A percentile compares a stretch with the other conserved stretches of the same genome.
These are phyloP conservation scores for Arachis hypogaea DNA, from an alignment of 306 rosid species.

Conservation along the genomic window DNA sequence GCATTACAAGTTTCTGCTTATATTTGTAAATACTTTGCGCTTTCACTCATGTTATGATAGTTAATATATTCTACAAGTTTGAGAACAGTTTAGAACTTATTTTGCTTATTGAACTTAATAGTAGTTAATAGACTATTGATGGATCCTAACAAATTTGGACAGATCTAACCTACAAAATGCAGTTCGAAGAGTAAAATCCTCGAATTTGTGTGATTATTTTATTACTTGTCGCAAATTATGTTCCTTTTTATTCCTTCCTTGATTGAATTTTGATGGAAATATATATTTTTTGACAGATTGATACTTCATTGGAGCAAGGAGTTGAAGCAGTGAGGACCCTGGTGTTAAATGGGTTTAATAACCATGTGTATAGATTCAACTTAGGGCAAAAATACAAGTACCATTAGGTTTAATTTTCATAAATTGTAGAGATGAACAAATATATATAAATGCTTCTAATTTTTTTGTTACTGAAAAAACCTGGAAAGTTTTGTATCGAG, in stretches of 20 bases:
- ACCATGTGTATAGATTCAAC: constrained; percentile 69
- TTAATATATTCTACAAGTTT: not conserved
- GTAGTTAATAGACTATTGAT: not conserved
- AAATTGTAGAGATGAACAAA: not conserved
- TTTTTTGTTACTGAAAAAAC: no score
- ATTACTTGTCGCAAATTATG: not conserved
- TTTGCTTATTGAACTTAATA: not conserved
- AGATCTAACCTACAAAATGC: constrained; percentile 6
- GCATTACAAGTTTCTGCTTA: not conserved
- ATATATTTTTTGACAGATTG: constrained; percentile 54
- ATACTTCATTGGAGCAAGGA: constrained; percentile 75
- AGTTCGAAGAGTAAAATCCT: constrained; percentile 18
- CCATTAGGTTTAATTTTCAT: constrained; percentile 62
- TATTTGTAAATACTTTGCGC: constrained; percentile 6
- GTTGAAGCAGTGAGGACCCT: constrained; percentile 72
- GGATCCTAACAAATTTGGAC: constrained; percentile 9
- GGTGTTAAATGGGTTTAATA: constrained; percentile 64
- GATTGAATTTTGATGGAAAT: constrained; percentile 6
- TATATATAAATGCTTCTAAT: not conserved
- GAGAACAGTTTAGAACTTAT: constrained; percentile 8
- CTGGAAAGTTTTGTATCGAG: no score
- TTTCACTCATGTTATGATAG: constrained; percentile 7
- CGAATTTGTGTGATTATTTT: not conserved
- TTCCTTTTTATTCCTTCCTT: not conserved
- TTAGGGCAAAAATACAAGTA: constrained; percentile 85